Conservation (phyloP, 1,284 basidiomycete genomes). For the Porodaedalea pini region DNA sequence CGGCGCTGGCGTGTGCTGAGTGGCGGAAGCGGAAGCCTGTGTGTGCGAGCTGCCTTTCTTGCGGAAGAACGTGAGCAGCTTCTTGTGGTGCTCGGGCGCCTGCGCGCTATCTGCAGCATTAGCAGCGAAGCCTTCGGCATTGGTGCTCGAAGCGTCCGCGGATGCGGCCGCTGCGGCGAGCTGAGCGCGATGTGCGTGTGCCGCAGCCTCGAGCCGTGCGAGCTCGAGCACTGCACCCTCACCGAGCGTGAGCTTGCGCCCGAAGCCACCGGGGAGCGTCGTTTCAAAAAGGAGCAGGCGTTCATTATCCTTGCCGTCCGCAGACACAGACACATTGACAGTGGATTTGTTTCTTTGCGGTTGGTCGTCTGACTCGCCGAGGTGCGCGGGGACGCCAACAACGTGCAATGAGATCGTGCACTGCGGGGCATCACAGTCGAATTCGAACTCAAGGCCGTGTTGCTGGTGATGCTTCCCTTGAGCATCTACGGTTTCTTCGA, state of each 20-base stretch:
- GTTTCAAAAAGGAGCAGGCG: constrained; percentile 67
- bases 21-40: neutral
- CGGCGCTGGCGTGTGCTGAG: constrained; percentile 11
- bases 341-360: neutral
- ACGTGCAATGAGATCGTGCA: constrained; percentile 75
- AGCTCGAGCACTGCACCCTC: constrained; percentile 73
- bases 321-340: constrained; percentile 29
- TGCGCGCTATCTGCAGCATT: neutral
- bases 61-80: constrained; percentile 16
- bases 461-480: constrained; percentile 39
- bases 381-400: constrained; percentile 58
- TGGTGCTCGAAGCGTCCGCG: neutral
- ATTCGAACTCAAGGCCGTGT: constrained; percentile 83
- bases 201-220: constrained; percentile 50
- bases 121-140: neutral
- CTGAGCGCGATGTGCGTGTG: constrained; percentile 17
- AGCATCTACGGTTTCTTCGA: constrained; percentile 34
- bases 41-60: constrained; percentile 10
- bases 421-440: constrained; percentile 82
- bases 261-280: constrained; percentile 80
- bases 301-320: constrained; percentile 38
- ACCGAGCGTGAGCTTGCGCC: constrained; percentile 64
- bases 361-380: constrained; percentile 28
- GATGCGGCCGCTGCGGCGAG: constrained; percentile 23
- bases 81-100: constrained; percentile 4